Base-by-base conservation (phyloP, 2,329 filamentous ascomycete genomes). In the Clonostachys rhizophaga region DNA sequence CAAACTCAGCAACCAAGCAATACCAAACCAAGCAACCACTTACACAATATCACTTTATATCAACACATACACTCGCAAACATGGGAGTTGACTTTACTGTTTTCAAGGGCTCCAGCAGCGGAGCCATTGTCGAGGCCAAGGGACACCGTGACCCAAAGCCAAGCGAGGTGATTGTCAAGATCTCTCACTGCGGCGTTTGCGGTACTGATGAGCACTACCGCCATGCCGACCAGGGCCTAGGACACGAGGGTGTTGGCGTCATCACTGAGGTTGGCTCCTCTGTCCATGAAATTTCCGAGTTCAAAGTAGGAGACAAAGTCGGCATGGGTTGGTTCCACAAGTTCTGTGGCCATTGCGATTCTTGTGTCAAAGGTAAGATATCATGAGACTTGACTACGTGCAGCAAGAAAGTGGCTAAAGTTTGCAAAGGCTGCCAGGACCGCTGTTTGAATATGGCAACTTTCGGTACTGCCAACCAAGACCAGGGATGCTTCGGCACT, bases 171-270 rank as follows among this genome's bases (percentile, higher is more conserved):
- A 82, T 86, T 59, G 81, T 86, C 55, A 69, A 78, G 60, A 66
- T 86, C 55, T 74, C 78, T 2, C 81, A 84, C 66, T 84, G 81
- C 59, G 82, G 82, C 49, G 72, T 85, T 56, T 86, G 82, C 4
- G 24, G 24, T 30, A 30, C 24, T 9, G 24, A 30, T 30, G 24
- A 30, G 10, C 24, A n/a, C 10, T 39, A n/a, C 13, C 67, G 84
- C 10, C 69, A 72, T 40, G 78, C 74, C 13, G 79, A 73, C 43
- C 76, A 73, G 73, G 60, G 41, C 16, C 78, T 83, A 24, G 83
- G 82, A 45, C 83, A 86, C 60, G 83, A 86, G 55, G 84, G 86
- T 40, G 74, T 85, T 50, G 83, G 83, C 40, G 74, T 30, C 33
- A 40, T 47, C 41, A 40, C 34, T 8, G 41, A 36, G 17, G 30